Percentiles rank a stretch among this genome's conserved stretches.
These are phyloP conservation scores for Sporopachydermia lactativora DNA, from an alignment of 805 yeast species.

Conservation along the genomic window DNA sequence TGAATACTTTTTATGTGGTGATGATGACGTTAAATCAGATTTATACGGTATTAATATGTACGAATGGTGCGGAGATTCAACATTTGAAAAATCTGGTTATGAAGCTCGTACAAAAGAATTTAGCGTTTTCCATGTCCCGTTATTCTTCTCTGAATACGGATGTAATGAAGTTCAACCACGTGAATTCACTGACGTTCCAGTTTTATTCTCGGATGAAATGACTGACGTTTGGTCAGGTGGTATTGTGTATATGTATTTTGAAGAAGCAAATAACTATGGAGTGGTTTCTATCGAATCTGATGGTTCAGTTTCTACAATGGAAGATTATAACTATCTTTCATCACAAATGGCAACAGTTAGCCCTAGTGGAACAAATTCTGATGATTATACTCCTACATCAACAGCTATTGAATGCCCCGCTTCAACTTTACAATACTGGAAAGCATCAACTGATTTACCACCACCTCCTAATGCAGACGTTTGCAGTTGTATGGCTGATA, in stretches of 20 bases:
- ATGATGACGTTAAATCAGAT: slow-evolving; percentile 41
- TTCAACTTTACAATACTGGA: slow-evolving; percentile 39
- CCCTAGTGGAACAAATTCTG: slow-evolving; percentile 32
- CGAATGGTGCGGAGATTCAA: slow-evolving; percentile 71
- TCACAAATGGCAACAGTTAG: slow-evolving; percentile 36
- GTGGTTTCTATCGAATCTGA: slow-evolving; percentile 42
- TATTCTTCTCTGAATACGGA: slow-evolving; percentile 82
- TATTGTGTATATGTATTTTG: slow-evolving; percentile 81
- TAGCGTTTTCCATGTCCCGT: slow-evolving; percentile 58
- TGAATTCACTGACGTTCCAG: slow-evolving; percentile 58
- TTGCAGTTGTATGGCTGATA: slow-evolving; percentile 45
- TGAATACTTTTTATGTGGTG: slow-evolving; percentile 77
- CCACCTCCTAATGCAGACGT: slow-evolving; percentile 59
- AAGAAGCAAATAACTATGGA: slow-evolving; percentile 76
- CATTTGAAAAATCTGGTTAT: slow-evolving; percentile 53
- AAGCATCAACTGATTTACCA: slow-evolving; percentile 52
- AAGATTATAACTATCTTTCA: slow-evolving; percentile 44
- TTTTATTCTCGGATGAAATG: slow-evolving; percentile 57
- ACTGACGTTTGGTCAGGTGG: slow-evolving; percentile 92
- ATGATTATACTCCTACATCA: slow-evolving; percentile 23
- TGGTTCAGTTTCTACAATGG: slow-evolving; percentile 38
- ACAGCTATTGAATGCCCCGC: slow-evolving; percentile 31
- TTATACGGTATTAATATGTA: slow-evolving; percentile 80
- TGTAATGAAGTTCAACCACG: slow-evolving; percentile 68
- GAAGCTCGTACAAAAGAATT: slow-evolving; percentile 58